Base-by-base conservation (phyloP, 2,329 filamentous ascomycete species). In the Monosporascus ibericus region DNA sequence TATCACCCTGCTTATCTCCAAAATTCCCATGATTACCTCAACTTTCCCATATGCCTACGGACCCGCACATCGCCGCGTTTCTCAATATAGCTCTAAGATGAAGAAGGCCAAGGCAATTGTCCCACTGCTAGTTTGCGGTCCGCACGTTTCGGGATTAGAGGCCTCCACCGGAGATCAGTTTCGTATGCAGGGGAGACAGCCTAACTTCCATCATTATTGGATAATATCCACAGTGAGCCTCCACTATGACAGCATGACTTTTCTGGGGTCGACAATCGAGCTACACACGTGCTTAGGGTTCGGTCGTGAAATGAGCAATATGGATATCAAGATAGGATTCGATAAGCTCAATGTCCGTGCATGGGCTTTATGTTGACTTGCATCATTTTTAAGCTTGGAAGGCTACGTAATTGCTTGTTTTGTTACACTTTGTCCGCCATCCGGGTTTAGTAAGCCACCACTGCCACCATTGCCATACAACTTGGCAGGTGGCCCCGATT, bases 201-300 rank as follows among this genome's bases (percentile, higher is more conserved):
- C 42, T 20, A 5, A 18, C 7, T 18, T 6, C n/a, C n/a, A 34
- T 14, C 14, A 5, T 47, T 17, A 58, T 57, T 60, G 58, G 58
- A 3, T 14, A n/a, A 14, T 18, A 20, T 11, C 24, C 22, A 15
- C 7, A 44, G 14, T 25, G 5, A 7, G 2, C 47, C 46, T 27
- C 56, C 55, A 49, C 51, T 48, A 60, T 60, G 58, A 60, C 58
- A 58, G 5, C 58, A 60, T 58, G 58, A 60, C 58, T 60, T 60
- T 60, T 50, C 40, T 39, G 48, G 52, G 57, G 38, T 57, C 52
- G 53, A 50, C 55, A 47, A 22, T 22, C 22, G 2, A 4, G 22
- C 22, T 22, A 22, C 22, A 22, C 2, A 27, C 24, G 17, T 22
- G 11, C 14, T 18, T 24, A 38, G 47, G 47, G 49, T 51, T 53